A percentile compares a stretch with the other conserved stretches of the same genome.
phyloP scores from a whole-genome alignment of 441 rosid species.

The Arabidopsis hybrid region DNA sequence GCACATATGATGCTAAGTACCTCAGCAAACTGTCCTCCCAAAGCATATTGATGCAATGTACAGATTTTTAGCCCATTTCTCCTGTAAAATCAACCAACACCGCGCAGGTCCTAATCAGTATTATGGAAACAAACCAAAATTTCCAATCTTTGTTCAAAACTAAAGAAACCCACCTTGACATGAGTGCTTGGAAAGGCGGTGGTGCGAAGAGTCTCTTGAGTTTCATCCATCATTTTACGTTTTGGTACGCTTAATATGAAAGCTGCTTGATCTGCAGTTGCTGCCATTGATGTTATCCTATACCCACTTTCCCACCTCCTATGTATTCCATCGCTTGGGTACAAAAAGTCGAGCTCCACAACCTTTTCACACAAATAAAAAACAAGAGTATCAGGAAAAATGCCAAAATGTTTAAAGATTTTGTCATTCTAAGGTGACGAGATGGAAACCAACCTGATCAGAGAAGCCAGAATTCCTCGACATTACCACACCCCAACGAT shows the following conservation, averaged over 20 bases:
- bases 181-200: conserved; percentile 94
- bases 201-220: conserved; percentile 96
- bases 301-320: conserved; percentile 83
- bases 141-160: not conserved
- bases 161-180: conserved; percentile 67
- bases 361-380: conserved; percentile 51
- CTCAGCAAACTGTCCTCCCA: conserved; percentile 77
- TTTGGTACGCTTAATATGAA: conserved; percentile 79
- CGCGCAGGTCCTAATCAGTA: not conserved
- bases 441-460: conserved; percentile 62
- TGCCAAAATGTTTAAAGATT: not conserved
- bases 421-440: not conserved
- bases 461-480: conserved; percentile 82
- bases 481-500: conserved; percentile 92
- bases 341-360: conserved; percentile 88
- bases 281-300: conserved; percentile 87
- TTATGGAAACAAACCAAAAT: conserved; percentile 14
- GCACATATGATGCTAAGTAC: conserved; percentile 5
- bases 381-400: not conserved
- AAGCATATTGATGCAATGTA: conserved; percentile 83
- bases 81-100: conserved; percentile 50
- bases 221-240: conserved; percentile 78
- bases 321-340: conserved; percentile 91
- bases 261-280: conserved; percentile 87
- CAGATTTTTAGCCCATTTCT: conserved; percentile 84